phyloP scores from a whole-genome alignment of 140 eudicot genomes.

The Stevia rebaudiana region DNA sequence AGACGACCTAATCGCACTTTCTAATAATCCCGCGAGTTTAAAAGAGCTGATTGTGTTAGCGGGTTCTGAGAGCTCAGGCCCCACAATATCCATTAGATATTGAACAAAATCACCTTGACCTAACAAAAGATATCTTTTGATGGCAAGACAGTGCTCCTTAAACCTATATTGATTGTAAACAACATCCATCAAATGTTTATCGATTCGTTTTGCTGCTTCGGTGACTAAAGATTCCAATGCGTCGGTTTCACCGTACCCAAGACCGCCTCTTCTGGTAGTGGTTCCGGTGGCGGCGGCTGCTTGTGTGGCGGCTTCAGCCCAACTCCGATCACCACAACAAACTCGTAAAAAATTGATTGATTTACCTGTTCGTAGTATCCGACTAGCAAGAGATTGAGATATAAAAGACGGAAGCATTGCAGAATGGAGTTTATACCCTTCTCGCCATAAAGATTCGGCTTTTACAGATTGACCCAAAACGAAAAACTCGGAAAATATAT shows the following conservation, averaged over 20 bases:
- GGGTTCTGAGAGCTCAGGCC: slow-evolving; percentile 90
- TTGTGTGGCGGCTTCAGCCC: slow-evolving; percentile 97
- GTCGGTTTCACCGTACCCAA: slow-evolving; percentile 96
- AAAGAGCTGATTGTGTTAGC: slow-evolving; percentile 90
- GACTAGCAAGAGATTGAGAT: slow-evolving; percentile 79
- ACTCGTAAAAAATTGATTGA: slow-evolving; percentile 91
- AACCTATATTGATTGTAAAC: slow-evolving; percentile 70
- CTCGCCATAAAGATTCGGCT: slow-evolving; percentile 94
- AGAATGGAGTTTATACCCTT: slow-evolving; percentile 80
- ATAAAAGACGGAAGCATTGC: slow-evolving; percentile 96
- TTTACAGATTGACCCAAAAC: slow-evolving; percentile 88
- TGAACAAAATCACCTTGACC: slow-evolving; percentile 99
- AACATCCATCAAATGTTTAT: slow-evolving; percentile 84
- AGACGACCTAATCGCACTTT: slow-evolving; percentile 80
- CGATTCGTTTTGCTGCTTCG: slow-evolving; percentile 88
- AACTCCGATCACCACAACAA: slow-evolving; percentile 89
- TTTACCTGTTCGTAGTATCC: slow-evolving; percentile 89
- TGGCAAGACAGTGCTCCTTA: slow-evolving; percentile 97
- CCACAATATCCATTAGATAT: slow-evolving; percentile 92
- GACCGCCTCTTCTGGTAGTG: slow-evolving; percentile 89
- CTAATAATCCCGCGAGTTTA: slow-evolving; percentile 90
- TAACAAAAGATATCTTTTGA: slow-evolving; percentile 73
- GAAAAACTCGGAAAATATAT: slow-evolving; percentile 81
- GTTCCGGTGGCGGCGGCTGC: slow-evolving; percentile 96
- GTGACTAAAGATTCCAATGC: slow-evolving; percentile 88